Evolutionary conservation across 768 basidiomycete genomes (phyloP), one percentile per base, ranked within the genome.

Genomic region (Boletus speciosus): DNA sequence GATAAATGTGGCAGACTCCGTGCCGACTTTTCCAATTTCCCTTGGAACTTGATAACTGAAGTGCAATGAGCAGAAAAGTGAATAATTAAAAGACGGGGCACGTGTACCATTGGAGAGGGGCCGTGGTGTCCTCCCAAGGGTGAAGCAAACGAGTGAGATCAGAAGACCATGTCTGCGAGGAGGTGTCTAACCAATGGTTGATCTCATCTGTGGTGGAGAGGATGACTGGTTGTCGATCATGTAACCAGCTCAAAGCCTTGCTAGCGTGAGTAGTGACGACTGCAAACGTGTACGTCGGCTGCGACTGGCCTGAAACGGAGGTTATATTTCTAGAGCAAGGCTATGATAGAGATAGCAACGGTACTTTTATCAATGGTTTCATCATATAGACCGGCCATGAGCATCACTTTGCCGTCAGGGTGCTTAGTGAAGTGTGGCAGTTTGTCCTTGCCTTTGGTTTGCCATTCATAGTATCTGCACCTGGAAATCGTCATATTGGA

Each of bases 391-490:
- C 93, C 95, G 1, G 95, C 95, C 66, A 99, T 78, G 32, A 94
- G 81, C 79, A 98, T 82, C 4, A 95, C 61, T 48, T 71, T 74
- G 21, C 74, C 74, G 53, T 87, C 81, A 41, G 81, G 78, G 40
- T 79, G 82, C 63, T 85, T 89, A 36, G 82, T 85, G 61, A 93
- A 94, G 66, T 96, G 84, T 0, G 95, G 92, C 1, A 90, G 64
- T 60, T 88, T 89, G 39, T 82, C 77, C 64, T 85, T 88, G 48
- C 86, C 88, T 67, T 87, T 91, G 52, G 84, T 87, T 39, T 91
- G 77, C 96, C 96, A 98, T 71, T 99, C 96, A 66, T 92, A 98
- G 69, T 97, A 97, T 31, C 92, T 92, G 39, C 29, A 12, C 21
- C 21, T 16, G 12, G 19, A 1, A 23, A 57, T 6, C 7, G 31